Evolutionary conservation across 2,329 filamentous ascomycete species (phyloP), one percentile per base, ranked within the genome.

Genomic region (Pseudocercospora fuligena): DNA sequence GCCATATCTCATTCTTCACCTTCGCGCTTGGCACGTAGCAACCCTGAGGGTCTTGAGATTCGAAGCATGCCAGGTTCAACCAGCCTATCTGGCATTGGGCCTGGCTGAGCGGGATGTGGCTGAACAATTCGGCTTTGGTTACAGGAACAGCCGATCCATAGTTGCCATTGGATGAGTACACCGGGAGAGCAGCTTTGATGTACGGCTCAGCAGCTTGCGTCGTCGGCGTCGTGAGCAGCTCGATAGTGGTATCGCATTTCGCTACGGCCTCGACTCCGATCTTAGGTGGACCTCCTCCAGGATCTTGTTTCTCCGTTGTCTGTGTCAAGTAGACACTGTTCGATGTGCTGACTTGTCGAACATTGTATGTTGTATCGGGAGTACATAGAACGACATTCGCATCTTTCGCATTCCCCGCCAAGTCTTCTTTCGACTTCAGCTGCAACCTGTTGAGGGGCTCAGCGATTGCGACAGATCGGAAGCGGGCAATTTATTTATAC

Each of bases 281-380:
- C 25, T 72, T 65, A n/a, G 68, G 66, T 33, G 59, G 23, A 72
- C 75, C 70, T 69, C 65, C 62, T 40, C 59, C 61, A 36, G 62
- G 61, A 49, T 59, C 67, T n/a, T 57, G 43, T 54, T 51, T 63
- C 56, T 66, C 74, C 23, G 77, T 73, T 64, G 81, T 81, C 59
- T 79, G 79, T 25, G 86, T 79, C 43, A 89, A 74, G 76, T 87
- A 86, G 64, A 90, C 81, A 40, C 86, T 87, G 71, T 90, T 90
- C 27, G 88, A 89, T 16, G 88, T 89, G 71, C 88, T 87, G 61
- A 90, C 87, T 76, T 90, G 87, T 71, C 87, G 87, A 60, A 90
- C 78, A 66, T 84, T 82, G 78, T 85, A 90, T 11, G 87, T 88
- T 70, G 84, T 81, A 62, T 80, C 80, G 9, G 81, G 78, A 2